A percentile compares a stretch with the other conserved stretches of the same genome.
phyloP scores from a whole-genome alignment of 805 yeast genomes.

The Teunomyces pallodes region DNA sequence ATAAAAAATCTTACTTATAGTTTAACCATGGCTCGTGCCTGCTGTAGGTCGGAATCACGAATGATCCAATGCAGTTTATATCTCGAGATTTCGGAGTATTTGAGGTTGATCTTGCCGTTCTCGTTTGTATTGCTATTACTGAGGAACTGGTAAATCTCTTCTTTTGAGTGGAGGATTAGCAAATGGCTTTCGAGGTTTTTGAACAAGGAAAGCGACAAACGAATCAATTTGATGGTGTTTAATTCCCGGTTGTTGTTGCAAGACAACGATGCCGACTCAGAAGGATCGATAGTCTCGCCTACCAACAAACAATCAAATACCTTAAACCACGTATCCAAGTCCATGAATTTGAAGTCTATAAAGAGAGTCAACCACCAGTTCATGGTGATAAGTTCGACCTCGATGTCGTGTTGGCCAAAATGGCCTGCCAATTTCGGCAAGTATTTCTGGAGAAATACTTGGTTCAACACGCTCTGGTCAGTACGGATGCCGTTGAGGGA shows the following conservation, averaged over 20 bases:
- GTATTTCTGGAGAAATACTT: constrained; percentile 27
- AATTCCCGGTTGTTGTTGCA: neutral
- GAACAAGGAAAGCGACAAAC: constrained; percentile 34
- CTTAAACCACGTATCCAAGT: constrained; percentile 49
- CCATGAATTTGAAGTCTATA: constrained; percentile 44
- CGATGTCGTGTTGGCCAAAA: constrained; percentile 33
- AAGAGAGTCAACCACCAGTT: constrained; percentile 59
- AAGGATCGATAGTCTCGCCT: constrained; percentile 1
- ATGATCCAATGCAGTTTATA: constrained; percentile 5
- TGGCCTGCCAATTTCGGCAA: constrained; percentile 42
- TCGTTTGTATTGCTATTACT: constrained; percentile 6
- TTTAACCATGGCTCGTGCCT: neutral
- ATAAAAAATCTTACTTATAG: neutral
- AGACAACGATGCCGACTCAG: neutral
- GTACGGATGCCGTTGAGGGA: constrained; percentile 29
- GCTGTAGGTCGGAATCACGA: neutral
- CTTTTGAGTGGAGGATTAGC: constrained; percentile 19
- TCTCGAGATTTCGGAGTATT: constrained; percentile 11
- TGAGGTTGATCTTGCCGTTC: constrained; percentile 2
- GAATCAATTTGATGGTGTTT: constrained; percentile 28
- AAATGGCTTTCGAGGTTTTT: constrained; percentile 33
- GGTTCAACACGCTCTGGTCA: constrained; percentile 39
- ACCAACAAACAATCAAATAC: constrained; percentile 48
- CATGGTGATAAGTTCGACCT: constrained; percentile 48
- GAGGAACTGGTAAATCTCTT: constrained; percentile 27